Percentiles rank a stretch among this genome's conserved stretches.
These are phyloP conservation scores for Liriodendron chinense DNA, from an alignment of 164 flowering plant genomes.

Conservation along the genomic window DNA sequence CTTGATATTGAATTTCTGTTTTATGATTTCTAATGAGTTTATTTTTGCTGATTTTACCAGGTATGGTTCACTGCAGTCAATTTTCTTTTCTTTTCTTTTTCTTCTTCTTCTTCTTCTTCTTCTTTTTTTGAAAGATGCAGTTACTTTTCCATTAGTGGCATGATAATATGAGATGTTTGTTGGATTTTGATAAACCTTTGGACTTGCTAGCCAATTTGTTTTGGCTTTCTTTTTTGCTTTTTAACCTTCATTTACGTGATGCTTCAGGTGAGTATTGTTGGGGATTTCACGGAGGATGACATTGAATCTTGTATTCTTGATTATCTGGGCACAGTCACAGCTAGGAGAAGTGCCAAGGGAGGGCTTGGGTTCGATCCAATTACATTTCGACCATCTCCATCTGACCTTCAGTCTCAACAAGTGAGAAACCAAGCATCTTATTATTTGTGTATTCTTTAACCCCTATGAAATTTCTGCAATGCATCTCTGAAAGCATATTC, in stretches of 20 bases:
- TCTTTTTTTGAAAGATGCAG: background rate
- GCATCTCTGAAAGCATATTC: background rate
- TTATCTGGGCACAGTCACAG: constrained; percentile 83
- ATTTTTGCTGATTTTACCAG: background rate
- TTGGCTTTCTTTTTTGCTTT: constrained; percentile 1
- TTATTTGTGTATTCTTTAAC: background rate
- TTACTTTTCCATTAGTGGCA: background rate
- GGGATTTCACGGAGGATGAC: constrained; percentile 94
- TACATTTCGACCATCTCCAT: constrained; percentile 66
- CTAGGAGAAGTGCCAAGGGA: constrained; percentile 30
- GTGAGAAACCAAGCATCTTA: constrained; percentile 38
- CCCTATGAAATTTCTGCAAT: background rate
- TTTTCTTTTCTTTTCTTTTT: background rate
- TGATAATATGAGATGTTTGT: background rate
- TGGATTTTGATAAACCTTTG: background rate
- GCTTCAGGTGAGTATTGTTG: constrained; percentile 86
- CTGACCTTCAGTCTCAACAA: constrained; percentile 81
- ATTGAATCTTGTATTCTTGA: constrained; percentile 91
- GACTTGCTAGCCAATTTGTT: background rate
- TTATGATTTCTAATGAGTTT: background rate
- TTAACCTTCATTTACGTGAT: background rate
- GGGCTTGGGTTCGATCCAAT: constrained; percentile 39
- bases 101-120: background rate
- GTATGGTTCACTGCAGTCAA: background rate
- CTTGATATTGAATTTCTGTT: background rate